Percentiles rank a stretch among this genome's conserved stretches.
These are phyloP conservation scores for Pseudopediastrum boryanum DNA, from an alignment of 139 green algal species.

Conservation along the genomic window DNA sequence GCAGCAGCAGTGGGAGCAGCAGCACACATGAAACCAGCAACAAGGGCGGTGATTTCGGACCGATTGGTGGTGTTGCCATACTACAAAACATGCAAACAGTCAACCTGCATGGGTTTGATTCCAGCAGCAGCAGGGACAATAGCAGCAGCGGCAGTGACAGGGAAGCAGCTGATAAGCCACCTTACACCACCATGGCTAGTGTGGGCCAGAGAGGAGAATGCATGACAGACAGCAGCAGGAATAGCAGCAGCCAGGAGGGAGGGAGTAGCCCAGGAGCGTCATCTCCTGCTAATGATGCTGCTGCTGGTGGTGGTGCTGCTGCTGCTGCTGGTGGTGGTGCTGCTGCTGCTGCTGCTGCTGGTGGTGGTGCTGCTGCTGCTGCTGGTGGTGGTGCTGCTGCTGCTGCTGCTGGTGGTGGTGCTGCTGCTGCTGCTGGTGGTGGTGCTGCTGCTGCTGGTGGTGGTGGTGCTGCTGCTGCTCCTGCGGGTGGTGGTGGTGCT, in stretches of 20 bases:
- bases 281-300: background rate
- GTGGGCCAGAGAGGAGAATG: too few relatives aligned
- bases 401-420: constrained; percentile 36
- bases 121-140: background rate
- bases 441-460: background rate
- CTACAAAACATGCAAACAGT: too few relatives aligned
- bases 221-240: constrained; percentile 11
- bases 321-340: constrained; percentile 7
- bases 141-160: constrained; percentile 9
- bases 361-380: constrained; percentile 5
- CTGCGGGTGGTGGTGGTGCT: background rate
- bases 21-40: constrained; percentile 5
- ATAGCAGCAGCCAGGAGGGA: background rate
- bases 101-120: too few relatives aligned
- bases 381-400: background rate
- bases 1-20: background rate
- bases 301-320: background rate
- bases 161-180: too few relatives aligned
- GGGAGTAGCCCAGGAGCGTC: background rate
- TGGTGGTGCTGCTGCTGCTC: background rate
- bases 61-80: too few relatives aligned
- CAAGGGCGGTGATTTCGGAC: too few relatives aligned
- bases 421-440: background rate
- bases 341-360: background rate
- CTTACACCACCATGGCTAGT: too few relatives aligned